Base-by-base conservation (phyloP, 225 moss, liverwort and hornwort genomes). In the Polytrichum commune region DNA sequence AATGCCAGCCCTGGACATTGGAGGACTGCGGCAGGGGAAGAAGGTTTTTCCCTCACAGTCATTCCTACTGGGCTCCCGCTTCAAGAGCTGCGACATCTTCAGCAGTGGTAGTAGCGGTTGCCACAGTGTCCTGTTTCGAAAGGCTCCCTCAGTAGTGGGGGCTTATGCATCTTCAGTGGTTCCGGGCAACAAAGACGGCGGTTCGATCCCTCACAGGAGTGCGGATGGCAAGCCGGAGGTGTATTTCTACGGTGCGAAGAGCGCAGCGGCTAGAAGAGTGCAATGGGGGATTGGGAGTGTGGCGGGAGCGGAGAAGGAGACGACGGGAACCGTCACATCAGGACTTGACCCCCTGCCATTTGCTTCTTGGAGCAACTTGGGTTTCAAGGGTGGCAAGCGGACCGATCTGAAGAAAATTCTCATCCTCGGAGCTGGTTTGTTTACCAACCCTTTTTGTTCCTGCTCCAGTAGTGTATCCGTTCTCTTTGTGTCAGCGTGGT, bases 391-490 rank as follows among this genome's bases (percentile, higher is more conserved):
- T 35, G 90, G 92, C 68, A 97, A 93, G 78, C 84, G 96, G 20
- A 92, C 79, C 0, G 96, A 97, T 73, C 85, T 97, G n/a, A 93
- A 92, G 83, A 93, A 93, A 72, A 93, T 97, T 27, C 80, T 97
- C 74, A 60, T 97, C 66, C 67, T 97, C 22, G 96, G 96, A 79
- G 95, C 95, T 73, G 88, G 88, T 88, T 53, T 55, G 64, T 63
- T 63, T 28, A 29, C 5, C n/a, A 26, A 18, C 26, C 13, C 16
- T 29, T 25, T 29, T 27, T 3, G 9, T 66, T 13, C 13, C 46
- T 46, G 46, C 16, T 16, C 38, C 46, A 35, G 46, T 46, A 16
- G 46, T 46, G 46, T 46, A 35, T 35, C 35, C 35, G 35, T 35
- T 35, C 35, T 9, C 9, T 35, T 35, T 35, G 35, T 35, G 35